Evolutionary conservation across 177 flowering plant species (phyloP).

Genomic region (Vitis hybrid): DNA sequence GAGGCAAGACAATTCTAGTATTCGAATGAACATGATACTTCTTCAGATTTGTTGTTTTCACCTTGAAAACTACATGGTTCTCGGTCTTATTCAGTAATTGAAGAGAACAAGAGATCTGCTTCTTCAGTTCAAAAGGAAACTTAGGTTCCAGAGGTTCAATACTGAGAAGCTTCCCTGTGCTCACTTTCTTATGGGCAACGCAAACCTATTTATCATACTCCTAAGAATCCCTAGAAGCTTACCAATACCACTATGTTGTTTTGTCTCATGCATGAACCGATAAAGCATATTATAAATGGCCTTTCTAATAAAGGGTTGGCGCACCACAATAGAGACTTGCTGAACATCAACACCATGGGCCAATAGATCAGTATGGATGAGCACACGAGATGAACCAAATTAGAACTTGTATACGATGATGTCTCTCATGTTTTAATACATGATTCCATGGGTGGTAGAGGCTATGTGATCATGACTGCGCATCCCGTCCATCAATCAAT

Average conservation of each 20-base stretch:
- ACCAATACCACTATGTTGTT: slow-evolving; percentile 23
- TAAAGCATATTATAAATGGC: slow-evolving; percentile 24
- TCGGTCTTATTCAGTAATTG: slow-evolving; percentile 50
- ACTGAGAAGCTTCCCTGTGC: slow-evolving; percentile 57
- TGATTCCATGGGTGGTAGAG: slow-evolving; percentile 28
- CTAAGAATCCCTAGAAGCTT: slow-evolving; percentile 16
- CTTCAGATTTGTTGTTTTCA: slow-evolving; percentile 71
- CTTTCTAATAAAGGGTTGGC: slow-evolving; percentile 24
- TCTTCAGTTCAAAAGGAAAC: slow-evolving; percentile 64
- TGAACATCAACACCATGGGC: slow-evolving; percentile 39
- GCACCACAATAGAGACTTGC: slow-evolving; percentile 33
- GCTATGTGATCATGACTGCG: slow-evolving; percentile 26
- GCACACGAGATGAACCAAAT: slow-evolving; percentile 35
- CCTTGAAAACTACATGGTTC: slow-evolving; percentile 63
- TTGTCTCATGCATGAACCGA: slow-evolving; percentile 19
- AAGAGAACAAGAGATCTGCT: slow-evolving; percentile 60
- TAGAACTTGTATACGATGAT: slow-evolving; percentile 28
- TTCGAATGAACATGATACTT: slow-evolving; percentile 74
- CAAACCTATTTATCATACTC: slow-evolving; percentile 18
- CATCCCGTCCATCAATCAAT: slow-evolving; percentile 31
- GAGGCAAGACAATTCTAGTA: slow-evolving; percentile 53
- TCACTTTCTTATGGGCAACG: slow-evolving; percentile 31
- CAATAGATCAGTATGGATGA: slow-evolving; percentile 33
- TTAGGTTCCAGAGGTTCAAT: slow-evolving; percentile 72
- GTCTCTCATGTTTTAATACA: slow-evolving; percentile 30